A percentile compares a stretch with the other conserved stretches of the same genome.
phyloP scores from a whole-genome alignment of 108 stramenopile genomes.

The Cylindrotheca fusiformis region DNA sequence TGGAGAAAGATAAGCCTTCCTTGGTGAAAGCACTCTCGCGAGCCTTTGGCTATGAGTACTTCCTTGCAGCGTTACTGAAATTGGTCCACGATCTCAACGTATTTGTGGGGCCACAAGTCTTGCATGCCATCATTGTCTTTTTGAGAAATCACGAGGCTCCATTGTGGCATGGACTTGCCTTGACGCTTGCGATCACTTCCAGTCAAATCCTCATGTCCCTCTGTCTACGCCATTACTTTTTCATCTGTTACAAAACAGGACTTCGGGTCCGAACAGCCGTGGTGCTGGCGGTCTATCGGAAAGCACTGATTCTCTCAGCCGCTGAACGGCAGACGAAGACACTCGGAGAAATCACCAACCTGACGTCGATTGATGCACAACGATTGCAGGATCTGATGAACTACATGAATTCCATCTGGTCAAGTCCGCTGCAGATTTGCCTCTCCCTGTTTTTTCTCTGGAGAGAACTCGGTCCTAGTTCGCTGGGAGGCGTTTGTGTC shows the following conservation, averaged over 20 bases:
- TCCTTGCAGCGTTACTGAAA: slow-evolving; percentile 70
- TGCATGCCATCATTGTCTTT: slow-evolving; percentile 74
- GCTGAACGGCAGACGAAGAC: slow-evolving; percentile 59
- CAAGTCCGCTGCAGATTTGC: slow-evolving; percentile 75
- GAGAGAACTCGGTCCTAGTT: slow-evolving; percentile 69
- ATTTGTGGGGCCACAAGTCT: slow-evolving; percentile 88
- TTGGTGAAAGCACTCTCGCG: slow-evolving; percentile 48
- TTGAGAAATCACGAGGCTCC: slow-evolving; percentile 57
- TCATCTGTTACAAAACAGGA: slow-evolving; percentile 85
- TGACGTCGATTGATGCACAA: slow-evolving; percentile 91
- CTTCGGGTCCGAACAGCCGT: slow-evolving; percentile 80
- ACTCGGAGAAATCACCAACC: slow-evolving; percentile 86
- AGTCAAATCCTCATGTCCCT: slow-evolving; percentile 80
- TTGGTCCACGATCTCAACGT: slow-evolving; percentile 80
- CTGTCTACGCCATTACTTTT: slow-evolving; percentile 93
- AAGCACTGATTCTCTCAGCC: slow-evolving; percentile 71
- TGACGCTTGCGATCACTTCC: slow-evolving; percentile 55
- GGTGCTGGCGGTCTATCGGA: slow-evolving; percentile 80
- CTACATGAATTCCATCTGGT: slow-evolving; percentile 87
- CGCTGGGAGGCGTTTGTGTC: slow-evolving; percentile 83
- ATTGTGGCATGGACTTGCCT: slow-evolving; percentile 44
- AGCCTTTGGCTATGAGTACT: slow-evolving; percentile 75
- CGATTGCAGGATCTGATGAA: slow-evolving; percentile 77
- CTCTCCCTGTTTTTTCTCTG: slow-evolving; percentile 82
- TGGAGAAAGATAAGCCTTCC: slow-evolving; percentile 27